These are phyloP conservation scores for Iberis pinnata DNA, from an alignment of 345 rosid genomes.

Conservation along the genomic window DNA sequence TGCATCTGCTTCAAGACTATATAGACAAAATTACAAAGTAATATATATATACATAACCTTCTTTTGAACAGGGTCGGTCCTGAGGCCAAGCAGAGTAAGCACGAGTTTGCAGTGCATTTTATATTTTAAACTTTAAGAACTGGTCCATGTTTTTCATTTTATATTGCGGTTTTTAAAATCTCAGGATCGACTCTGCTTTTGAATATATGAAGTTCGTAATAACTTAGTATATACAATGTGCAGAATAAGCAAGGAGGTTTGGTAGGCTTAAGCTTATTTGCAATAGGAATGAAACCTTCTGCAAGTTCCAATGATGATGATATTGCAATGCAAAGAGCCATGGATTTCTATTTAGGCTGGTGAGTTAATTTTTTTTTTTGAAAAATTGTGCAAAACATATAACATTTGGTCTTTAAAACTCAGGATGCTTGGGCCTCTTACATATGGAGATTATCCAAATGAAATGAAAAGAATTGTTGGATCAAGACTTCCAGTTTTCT, in stretches of 20 bases:
- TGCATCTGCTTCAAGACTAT: slow-evolving; percentile 52
- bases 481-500: slow-evolving; percentile 59
- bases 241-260: slow-evolving; percentile 51
- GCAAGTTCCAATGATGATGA: slow-evolving; percentile 42
- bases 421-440: slow-evolving; percentile 58
- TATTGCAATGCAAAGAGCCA: slow-evolving; percentile 40
- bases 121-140: too few relatives aligned
- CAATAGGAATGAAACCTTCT: slow-evolving; percentile 36
- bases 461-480: slow-evolving; percentile 53
- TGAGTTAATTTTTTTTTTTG: slow-evolving; percentile 3
- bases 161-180: too few relatives aligned
- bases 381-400: background rate
- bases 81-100: background rate
- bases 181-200: too few relatives aligned
- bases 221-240: slow-evolving; percentile 3
- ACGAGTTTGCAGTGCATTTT: too few relatives aligned
- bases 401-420: too few relatives aligned
- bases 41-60: background rate
- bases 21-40: slow-evolving; percentile 61
- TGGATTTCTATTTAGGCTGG: slow-evolving; percentile 44
- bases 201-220: too few relatives aligned
- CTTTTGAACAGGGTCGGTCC: background rate
- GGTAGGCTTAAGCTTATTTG: slow-evolving; percentile 39
- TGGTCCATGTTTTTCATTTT: too few relatives aligned
- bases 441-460: slow-evolving; percentile 67